phyloP scores from a whole-genome alignment of 148 eudicot genomes.

The Drosera capensis region DNA sequence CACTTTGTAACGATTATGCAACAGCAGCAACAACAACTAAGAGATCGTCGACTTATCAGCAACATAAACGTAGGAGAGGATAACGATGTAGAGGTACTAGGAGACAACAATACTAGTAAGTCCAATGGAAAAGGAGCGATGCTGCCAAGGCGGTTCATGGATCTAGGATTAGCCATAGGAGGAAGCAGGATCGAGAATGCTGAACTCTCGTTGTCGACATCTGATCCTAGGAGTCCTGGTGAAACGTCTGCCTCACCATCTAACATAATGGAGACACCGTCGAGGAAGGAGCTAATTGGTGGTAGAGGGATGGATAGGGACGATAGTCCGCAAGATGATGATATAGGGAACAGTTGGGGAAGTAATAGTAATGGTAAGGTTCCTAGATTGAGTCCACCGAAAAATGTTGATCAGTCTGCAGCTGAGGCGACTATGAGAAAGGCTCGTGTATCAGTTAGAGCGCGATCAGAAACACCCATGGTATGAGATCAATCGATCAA shows the following conservation, averaged over 20 bases:
- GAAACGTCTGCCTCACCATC: neutral
- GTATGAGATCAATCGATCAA: constrained; percentile 4
- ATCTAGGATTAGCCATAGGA: neutral
- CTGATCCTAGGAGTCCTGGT: neutral
- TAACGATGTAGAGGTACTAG: neutral
- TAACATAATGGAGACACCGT: neutral
- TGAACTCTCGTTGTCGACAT: neutral
- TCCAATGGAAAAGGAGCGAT: neutral
- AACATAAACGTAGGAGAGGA: too few species aligned
- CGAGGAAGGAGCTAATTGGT: neutral
- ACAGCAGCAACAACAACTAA: constrained; percentile 6
- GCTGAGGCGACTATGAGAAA: constrained; percentile 13
- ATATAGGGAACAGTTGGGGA: neutral
- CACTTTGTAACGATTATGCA: constrained; percentile 16
- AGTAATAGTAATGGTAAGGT: constrained; percentile 3
- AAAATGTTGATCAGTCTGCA: neutral
- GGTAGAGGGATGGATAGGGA: neutral
- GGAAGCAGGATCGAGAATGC: neutral
- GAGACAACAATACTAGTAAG: neutral
- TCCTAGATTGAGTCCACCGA: constrained; percentile 3
- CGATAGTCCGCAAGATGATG: neutral
- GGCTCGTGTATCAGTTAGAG: constrained; percentile 22
- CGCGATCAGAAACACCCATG: constrained; percentile 24
- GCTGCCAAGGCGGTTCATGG: neutral
- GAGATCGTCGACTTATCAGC: too few species aligned